Conservation (phyloP, 768 basidiomycete species). For the Daedaleopsis sinensis region DNA sequence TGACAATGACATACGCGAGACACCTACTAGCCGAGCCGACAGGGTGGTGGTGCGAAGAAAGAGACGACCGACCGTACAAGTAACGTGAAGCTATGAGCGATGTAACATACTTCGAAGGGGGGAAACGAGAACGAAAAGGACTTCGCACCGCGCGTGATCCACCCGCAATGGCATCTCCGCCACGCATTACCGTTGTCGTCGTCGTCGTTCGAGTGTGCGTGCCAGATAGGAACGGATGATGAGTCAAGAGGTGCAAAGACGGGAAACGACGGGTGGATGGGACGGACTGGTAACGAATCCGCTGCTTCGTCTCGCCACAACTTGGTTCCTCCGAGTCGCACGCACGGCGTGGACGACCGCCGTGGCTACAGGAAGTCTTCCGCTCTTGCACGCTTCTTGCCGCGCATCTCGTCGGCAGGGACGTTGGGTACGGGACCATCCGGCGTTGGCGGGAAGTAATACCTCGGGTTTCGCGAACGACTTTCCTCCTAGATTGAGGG, state of each 20-base stretch:
- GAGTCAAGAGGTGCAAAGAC: conserved; percentile 23
- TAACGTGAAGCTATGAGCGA: conserved; percentile 16
- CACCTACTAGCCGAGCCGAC: background rate
- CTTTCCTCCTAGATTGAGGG: conserved; percentile 65
- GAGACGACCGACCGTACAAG: conserved; percentile 34
- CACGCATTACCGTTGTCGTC: background rate
- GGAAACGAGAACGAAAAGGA: conserved; percentile 6
- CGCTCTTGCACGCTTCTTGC: conserved; percentile 84
- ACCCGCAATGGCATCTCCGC: background rate
- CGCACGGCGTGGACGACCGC: background rate
- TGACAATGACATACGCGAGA: background rate
- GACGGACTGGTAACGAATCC: conserved; percentile 35
- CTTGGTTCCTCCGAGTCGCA: conserved; percentile 7
- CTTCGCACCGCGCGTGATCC: conserved; percentile 26
- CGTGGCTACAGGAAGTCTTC: conserved; percentile 73
- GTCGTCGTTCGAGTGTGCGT: background rate
- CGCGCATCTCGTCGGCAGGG: conserved; percentile 60
- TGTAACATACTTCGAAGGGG: conserved; percentile 4
- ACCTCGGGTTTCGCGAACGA: conserved; percentile 65
- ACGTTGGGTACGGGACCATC: conserved; percentile 35
- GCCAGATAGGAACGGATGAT: conserved; percentile 24
- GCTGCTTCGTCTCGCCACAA: background rate
- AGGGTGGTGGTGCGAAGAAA: background rate
- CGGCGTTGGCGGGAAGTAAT: conserved; percentile 45
- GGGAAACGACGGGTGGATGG: conserved; percentile 26